A percentile compares a stretch with the other conserved stretches of the same genome.
These are phyloP conservation scores for Adiantum capillusveneris DNA, from an alignment of 75 land plant genomes.

Conservation along the genomic window DNA sequence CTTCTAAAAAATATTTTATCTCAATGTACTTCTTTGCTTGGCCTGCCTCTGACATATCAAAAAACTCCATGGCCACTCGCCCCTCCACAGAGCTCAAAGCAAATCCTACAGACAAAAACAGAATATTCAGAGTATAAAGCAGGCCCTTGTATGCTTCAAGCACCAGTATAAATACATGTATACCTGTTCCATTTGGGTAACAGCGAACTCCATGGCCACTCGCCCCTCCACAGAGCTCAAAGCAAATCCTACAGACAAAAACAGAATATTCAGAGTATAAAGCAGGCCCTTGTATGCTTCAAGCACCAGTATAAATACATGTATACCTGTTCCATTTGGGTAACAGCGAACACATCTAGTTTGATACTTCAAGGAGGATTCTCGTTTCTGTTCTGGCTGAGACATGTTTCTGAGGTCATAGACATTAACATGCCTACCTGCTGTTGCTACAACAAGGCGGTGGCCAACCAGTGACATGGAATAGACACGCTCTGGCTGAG, in stretches of 20 bases:
- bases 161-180: no score
- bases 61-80: slow-evolving; percentile 99
- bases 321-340: slow-evolving; percentile 97
- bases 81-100: slow-evolving; percentile 99
- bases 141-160: not conserved
- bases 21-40: slow-evolving; percentile 89
- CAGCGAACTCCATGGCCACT: slow-evolving; percentile 99
- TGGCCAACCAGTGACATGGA: slow-evolving; percentile 90
- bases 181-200: slow-evolving; percentile 99
- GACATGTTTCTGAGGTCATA: slow-evolving; percentile 98
- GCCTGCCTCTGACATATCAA: slow-evolving; percentile 82
- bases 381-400: slow-evolving; percentile 92
- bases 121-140: not conserved
- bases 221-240: slow-evolving; percentile 99
- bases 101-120: slow-evolving; percentile 57
- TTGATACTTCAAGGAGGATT: slow-evolving; percentile 95
- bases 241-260: slow-evolving; percentile 74
- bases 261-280: not conserved
- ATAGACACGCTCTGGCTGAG: slow-evolving; percentile 97
- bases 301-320: no score
- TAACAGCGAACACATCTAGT: slow-evolving; percentile 98
- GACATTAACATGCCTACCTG: slow-evolving; percentile 95
- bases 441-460: slow-evolving; percentile 95
- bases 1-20: not conserved
- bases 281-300: not conserved